Evolutionary conservation across 1,139 yeast species (phyloP), one percentile per base, ranked within the genome.

Genomic region (Hyphopichia burtonii): DNA sequence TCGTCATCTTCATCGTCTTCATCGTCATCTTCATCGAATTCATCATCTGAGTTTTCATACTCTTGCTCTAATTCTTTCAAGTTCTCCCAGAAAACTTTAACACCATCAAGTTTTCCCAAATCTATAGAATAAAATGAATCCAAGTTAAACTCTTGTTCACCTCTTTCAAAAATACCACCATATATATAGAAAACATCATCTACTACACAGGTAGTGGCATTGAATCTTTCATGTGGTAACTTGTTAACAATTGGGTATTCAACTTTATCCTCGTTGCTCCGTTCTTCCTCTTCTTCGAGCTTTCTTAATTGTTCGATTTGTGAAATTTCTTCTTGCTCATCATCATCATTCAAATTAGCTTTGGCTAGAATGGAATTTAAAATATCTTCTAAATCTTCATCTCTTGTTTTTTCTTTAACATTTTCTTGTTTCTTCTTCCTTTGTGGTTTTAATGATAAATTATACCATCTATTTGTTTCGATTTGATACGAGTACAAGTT

Each of bases 161-260:
- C 96, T 37, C 78, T 68, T 63, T 93, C 99, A 79, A 83, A 93
- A 27, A 84, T 79, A 53, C 99, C 99, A 22, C 98, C 96, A 58
- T 78, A 90, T n/a, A 93, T 84, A 60, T 83, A 93, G 44, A 90
- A 71, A 0, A 76, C 75, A 58, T 93, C 98, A 53, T 87, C 96
- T 31, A 86, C 83, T 2, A 93, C 96, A 46, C 95, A 83, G 4
- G 91, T 80, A 2, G 93, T 70, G 3, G 96, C 83, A 57, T 93
- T 91, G 69, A 90, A 93, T 55, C 98, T 74, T 6, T 93, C 82
- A 56, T 93, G 98, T 1, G 98, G 98, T 40, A 88, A 63, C 51
- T 76, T 80, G 44, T 70, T 78, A 49, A 80, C 65, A 1, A 82
- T 58, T 1, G 86, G 83, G 51, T 82, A 83, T 44, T 79, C 83